Base-by-base conservation (phyloP, 2,329 filamentous ascomycete genomes). In the Aspergillus hiratsukae region DNA sequence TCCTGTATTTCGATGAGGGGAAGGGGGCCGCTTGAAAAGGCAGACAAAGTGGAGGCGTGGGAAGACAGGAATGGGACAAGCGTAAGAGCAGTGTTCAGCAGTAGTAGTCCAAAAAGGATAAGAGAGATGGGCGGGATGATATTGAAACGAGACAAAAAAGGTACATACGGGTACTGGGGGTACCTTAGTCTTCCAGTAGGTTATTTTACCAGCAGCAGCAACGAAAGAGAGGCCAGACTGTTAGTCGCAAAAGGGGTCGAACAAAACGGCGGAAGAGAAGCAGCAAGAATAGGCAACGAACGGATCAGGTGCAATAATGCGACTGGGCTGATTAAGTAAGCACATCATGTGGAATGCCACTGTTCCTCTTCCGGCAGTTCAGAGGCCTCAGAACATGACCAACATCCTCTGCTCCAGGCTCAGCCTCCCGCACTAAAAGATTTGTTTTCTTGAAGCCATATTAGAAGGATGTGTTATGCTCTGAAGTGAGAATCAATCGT, bases 41-140 rank as follows among this genome's bases (percentile, higher is more conserved):
- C 52, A 56, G 57, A 57, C 43, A 54, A 60, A 68, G 67, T 69
- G 67, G 67, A 69, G 67, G 66, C 63, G 52, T 51, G 55, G 58
- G 55, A 61, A 54, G 59, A 50, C 58, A 63, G 56, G 64, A 67
- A 67, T 63, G 64, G 62, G 56, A 61, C 60, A 57, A 50, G 52
- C 58, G 53, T 63, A 64, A 64, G 62, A 65, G 66, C 61, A 61
- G 61, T 58, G 54, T 51, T 53, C n/a, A 29, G 41, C 53, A 56
- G 55, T 48, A 49, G 58, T 51, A 57, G 53, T 54, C 56, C 59
- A 53, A 37, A 23, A 53, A 37, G 11, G 43, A 46, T 46, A 21
- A 46, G 55, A 58, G 53, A 58, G 49, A 50, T 49, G 48, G 49
- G 56, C 55, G 49, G 55, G 41, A 60, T 43, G 27, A 51, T 46